phyloP scores from a whole-genome alignment of 352 stramenopile species.

The Globisporangium nunn region DNA sequence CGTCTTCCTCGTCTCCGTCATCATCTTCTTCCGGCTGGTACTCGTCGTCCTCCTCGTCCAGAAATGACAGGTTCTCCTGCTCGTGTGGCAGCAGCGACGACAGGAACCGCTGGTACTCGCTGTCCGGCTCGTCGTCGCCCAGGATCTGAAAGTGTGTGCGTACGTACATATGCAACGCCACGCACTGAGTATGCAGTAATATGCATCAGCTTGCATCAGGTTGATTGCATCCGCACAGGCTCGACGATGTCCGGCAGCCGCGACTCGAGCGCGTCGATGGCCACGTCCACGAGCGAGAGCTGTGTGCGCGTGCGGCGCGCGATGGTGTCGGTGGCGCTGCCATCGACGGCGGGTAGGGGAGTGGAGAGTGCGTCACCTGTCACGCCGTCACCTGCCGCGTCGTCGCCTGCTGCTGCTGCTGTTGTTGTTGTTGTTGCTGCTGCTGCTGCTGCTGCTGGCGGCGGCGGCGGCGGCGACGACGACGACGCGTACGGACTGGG shows the following conservation, averaged over 20 bases:
- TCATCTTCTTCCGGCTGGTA: slow-evolving; percentile 71
- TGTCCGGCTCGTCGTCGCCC: slow-evolving; percentile 31
- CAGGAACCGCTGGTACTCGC: slow-evolving; percentile 80
- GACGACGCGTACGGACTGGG: no score
- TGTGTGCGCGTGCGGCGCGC: slow-evolving; percentile 65
- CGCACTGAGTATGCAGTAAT: no score
- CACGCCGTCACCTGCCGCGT: no score
- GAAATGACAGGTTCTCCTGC: slow-evolving; percentile 68
- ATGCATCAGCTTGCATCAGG: no score
- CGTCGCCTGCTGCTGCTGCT: no score
- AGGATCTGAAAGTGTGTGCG: slow-evolving; percentile 5
- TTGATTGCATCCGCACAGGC: slow-evolving; percentile 10
- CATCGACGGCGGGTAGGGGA: slow-evolving; percentile 1
- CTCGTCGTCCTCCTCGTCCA: slow-evolving; percentile 84
- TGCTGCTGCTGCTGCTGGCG: no score
- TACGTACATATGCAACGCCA: no score
- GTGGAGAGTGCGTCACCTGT: not conserved
- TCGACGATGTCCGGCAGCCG: slow-evolving; percentile 37
- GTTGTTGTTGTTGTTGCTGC: no score
- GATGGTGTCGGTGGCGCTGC: slow-evolving; percentile 54
- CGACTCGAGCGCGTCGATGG: slow-evolving; percentile 64
- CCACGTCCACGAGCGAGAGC: slow-evolving; percentile 67
- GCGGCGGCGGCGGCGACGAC: no score
- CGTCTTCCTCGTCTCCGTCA: slow-evolving; percentile 62
- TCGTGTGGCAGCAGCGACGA: slow-evolving; percentile 66